Evolutionary conservation across 371 early-diverging fungal genomes (phyloP), one percentile per base, ranked within the genome.

Genomic region (Edhazardia aedis): DNA sequence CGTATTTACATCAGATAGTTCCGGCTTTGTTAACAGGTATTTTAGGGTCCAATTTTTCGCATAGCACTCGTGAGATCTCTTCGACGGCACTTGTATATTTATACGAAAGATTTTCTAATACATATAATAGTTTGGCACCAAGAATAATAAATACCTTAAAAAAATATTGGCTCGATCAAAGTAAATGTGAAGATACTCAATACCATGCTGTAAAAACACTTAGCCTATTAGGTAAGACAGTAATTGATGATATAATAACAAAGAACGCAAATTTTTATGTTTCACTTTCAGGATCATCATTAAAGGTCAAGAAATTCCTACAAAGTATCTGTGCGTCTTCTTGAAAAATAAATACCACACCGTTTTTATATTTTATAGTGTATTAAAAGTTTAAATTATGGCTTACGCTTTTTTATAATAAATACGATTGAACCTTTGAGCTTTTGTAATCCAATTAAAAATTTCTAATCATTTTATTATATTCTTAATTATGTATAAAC

Each of bases 1-100:
- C 95, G 23, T 91, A 93, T 68, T 83, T 88, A 77, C 95, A 98
- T 70, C 91, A 92, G 77, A 74, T 98, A 33, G 80, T 95, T 49
- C 94, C 98, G 9, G 77, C 84, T 22, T 76, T 95, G 28, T 69
- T 98, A 37, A 86, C 99, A 7, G 88, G 90, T 62, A 74, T 91
- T 16, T 83, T 95, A 2, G 84, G 84, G 37, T 83, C 83, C 12
- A 7, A 4, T 40, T 16, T 40, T 7, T 12, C 12, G 21, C 4
- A 55, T 47, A 50, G 53, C 14, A 37, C 43, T 6, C 59, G 62
- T 14, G 53, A 70, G 57, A 51, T 37, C 43, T 22, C 52, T 7
- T 61, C 68, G 16, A 26, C 67, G 2, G 62, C 59, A 12, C 56
- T 65, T 21, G 56, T 72, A n/a, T 58, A 65, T 49, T 58, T 72